Conservation (phyloP, 2,329 filamentous ascomycete species). For the Rhynchosporium agropyri region DNA sequence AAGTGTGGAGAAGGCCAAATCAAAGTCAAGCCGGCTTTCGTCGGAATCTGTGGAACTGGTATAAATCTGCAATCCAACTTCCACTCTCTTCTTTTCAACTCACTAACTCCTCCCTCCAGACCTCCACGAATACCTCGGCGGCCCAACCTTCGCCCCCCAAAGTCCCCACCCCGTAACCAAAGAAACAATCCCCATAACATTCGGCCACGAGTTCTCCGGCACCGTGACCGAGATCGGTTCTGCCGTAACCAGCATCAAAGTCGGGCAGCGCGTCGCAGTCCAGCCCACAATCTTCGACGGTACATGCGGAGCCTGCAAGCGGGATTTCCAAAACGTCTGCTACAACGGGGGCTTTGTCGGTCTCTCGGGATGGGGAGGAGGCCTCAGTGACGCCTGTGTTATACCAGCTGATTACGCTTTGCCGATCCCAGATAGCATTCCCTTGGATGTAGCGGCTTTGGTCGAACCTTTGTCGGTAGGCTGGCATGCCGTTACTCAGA, state of each 20-base stretch:
- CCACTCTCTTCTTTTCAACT: not conserved
- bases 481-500: conserved; percentile 62
- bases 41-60: conserved; percentile 56
- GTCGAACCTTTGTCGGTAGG: conserved; percentile 66
- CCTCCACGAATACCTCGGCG: conserved; percentile 55
- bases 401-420: conserved; percentile 53
- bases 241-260: conserved; percentile 49
- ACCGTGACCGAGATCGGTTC: conserved; percentile 60
- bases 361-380: conserved; percentile 51
- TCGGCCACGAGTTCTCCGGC: conserved; percentile 69
- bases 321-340: conserved; percentile 60
- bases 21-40: conserved; percentile 50
- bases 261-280: conserved; percentile 60
- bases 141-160: conserved; percentile 51
- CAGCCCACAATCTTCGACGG: conserved; percentile 63
- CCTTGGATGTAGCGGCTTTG: conserved; percentile 57
- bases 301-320: conserved; percentile 56
- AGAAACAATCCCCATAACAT: conserved; percentile 58
- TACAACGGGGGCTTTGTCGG: conserved; percentile 57
- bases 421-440: conserved; percentile 54
- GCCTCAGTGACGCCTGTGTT: conserved; percentile 57
- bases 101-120: conserved; percentile 41
- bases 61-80: conserved; percentile 17
- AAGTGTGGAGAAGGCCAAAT: conserved; percentile 54
- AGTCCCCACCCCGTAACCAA: conserved; percentile 60